phyloP scores from a whole-genome alignment of 2,329 filamentous ascomycete species.

The Botrytis porri region DNA sequence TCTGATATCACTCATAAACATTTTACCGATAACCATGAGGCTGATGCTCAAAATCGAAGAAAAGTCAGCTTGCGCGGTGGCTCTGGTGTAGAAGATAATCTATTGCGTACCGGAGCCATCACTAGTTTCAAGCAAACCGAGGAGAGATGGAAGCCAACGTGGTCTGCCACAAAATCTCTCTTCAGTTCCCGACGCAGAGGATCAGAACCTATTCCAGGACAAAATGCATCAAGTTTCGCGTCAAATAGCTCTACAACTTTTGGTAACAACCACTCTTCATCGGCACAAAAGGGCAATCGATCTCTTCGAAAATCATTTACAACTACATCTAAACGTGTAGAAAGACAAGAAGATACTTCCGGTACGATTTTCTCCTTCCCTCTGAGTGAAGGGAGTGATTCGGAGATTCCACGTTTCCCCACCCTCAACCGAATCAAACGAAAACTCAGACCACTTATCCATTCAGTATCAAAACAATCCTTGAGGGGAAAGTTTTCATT shows the following conservation, averaged over 20 bases:
- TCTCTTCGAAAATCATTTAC: background rate
- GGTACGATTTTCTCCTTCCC: conserved; percentile 4
- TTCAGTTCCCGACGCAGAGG: background rate
- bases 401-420: conserved; percentile 2
- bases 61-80: conserved; percentile 9
- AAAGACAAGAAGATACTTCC: background rate
- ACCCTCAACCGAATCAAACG: conserved; percentile 1
- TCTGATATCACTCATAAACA: background rate
- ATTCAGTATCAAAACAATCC: conserved; percentile 9
- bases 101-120: conserved; percentile 6
- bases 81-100: background rate
- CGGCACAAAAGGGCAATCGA: background rate
- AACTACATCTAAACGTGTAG: background rate
- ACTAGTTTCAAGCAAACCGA: conserved; percentile 13
- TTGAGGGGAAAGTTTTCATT: background rate
- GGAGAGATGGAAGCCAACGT: conserved; percentile 11
- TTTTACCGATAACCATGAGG: background rate
- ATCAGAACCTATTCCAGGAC: background rate
- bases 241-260: background rate
- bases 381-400: conserved; percentile 13
- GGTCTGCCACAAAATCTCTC: conserved; percentile 9
- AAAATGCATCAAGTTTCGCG: background rate
- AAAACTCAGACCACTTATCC: conserved; percentile 8
- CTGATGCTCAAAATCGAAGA: background rate
- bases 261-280: background rate